phyloP scores from a whole-genome alignment of 108 stramenopile genomes.

The Thalassiosira profunda region DNA sequence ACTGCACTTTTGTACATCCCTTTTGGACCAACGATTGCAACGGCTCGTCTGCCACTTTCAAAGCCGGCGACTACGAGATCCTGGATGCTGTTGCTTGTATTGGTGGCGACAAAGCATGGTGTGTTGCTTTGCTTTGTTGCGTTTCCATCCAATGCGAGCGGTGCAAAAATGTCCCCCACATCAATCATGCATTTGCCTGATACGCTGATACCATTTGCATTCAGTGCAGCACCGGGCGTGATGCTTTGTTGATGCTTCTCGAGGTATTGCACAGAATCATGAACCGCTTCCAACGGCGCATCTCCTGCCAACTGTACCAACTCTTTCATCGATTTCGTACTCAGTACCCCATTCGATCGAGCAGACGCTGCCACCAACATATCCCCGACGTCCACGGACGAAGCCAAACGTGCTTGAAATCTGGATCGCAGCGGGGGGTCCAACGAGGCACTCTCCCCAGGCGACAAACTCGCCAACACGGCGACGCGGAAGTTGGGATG shows the following conservation, averaged over 20 bases:
- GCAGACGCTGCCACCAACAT: conserved; percentile 42
- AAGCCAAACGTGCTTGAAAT: conserved; percentile 61
- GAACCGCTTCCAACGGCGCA: conserved; percentile 38
- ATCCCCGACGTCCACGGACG: conserved; percentile 33
- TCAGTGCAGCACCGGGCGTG: conserved; percentile 30
- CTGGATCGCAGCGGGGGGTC: conserved; percentile 89
- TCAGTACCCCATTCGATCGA: conserved; percentile 18
- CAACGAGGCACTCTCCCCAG: conserved; percentile 55
- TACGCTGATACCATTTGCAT: conserved; percentile 40
- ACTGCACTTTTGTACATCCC: conserved; percentile 79
- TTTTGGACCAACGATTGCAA: conserved; percentile 70
- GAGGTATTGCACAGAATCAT: conserved; percentile 39
- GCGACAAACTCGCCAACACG: conserved; percentile 58
- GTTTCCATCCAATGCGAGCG: conserved; percentile 1
- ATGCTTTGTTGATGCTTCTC: conserved; percentile 27
- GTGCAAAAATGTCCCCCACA: conserved; percentile 21
- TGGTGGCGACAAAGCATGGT: conserved; percentile 34
- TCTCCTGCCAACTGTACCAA: conserved; percentile 18
- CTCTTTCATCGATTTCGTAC: conserved; percentile 28
- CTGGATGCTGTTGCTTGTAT: conserved; percentile 36
- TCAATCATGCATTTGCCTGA: conserved; percentile 40
- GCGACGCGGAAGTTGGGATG: conserved; percentile 86
- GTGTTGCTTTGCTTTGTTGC: background rate
- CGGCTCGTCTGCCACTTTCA: conserved; percentile 48
- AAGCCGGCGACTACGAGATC: conserved; percentile 60